phyloP scores from a whole-genome alignment of 345 rosid genomes.

The Crucihimalaya himalaica region DNA sequence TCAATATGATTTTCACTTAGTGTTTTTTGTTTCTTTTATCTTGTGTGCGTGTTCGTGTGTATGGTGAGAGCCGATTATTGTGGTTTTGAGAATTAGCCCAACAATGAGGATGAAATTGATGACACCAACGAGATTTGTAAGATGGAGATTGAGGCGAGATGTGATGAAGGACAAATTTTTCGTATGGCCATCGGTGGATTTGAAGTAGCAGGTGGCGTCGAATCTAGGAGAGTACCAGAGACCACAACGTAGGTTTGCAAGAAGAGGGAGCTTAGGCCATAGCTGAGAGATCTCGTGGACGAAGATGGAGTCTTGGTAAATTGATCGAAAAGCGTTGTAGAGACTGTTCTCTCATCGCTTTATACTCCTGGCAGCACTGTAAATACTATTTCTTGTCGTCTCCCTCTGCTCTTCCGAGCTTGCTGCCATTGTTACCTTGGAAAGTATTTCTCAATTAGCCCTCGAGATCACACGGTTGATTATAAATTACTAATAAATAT shows the following conservation, averaged over 20 bases:
- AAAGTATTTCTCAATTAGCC: too few relatives aligned
- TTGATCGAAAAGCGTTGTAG: slow-evolving; percentile 78
- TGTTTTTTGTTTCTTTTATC: too few relatives aligned
- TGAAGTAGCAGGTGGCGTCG: slow-evolving; percentile 82
- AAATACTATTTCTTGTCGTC: slow-evolving; percentile 62
- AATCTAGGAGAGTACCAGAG: slow-evolving; percentile 82
- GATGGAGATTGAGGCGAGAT: slow-evolving; percentile 87
- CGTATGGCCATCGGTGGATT: slow-evolving; percentile 96
- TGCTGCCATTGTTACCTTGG: slow-evolving; percentile 5
- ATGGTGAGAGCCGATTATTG: too few relatives aligned
- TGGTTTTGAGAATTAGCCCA: too few relatives aligned
- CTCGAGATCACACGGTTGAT: too few relatives aligned
- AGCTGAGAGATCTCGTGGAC: slow-evolving; percentile 79
- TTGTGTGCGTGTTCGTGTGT: too few relatives aligned
- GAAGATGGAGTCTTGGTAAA: slow-evolving; percentile 81
- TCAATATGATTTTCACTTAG: too few relatives aligned
- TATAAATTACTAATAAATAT: too few relatives aligned
- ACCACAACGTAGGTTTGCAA: slow-evolving; percentile 94
- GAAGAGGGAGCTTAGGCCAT: slow-evolving; percentile 82
- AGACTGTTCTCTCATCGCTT: slow-evolving; percentile 70
- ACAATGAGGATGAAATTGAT: background rate
- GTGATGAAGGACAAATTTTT: slow-evolving; percentile 84
- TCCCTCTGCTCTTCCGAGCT: slow-evolving; percentile 19
- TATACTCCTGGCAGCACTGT: slow-evolving; percentile 78
- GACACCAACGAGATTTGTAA: slow-evolving; percentile 68